Percentiles rank a stretch among this genome's conserved stretches.
These are phyloP conservation scores for Allium cepa DNA, from an alignment of 106 monocot species.

Conservation along the genomic window DNA sequence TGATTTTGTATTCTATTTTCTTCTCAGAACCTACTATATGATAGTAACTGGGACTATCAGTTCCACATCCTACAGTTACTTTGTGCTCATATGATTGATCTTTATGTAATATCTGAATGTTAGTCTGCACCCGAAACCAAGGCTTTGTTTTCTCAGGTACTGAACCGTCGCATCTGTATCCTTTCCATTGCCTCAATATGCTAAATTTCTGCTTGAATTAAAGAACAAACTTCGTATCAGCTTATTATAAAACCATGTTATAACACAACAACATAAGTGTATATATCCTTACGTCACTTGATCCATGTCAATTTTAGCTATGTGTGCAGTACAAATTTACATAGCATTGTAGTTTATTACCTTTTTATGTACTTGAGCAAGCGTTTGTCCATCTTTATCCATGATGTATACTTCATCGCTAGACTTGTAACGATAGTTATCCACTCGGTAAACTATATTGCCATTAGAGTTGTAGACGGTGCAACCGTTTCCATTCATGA, in stretches of 20 bases:
- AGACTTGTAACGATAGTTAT: constrained; percentile 8
- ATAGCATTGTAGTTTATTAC: not conserved
- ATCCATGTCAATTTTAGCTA: too few relatives aligned
- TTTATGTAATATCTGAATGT: constrained; percentile 5
- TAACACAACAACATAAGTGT: too few relatives aligned
- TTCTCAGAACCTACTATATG: constrained; percentile 7
- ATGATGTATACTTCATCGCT: constrained; percentile 8
- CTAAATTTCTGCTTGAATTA: constrained; percentile 2
- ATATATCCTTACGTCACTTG: not conserved
- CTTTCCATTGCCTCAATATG: constrained; percentile 2
- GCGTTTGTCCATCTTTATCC: constrained; percentile 7
- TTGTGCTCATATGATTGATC: not conserved
- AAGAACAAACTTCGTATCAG: not conserved
- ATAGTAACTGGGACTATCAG: constrained; percentile 3
- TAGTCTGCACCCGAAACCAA: constrained; percentile 30
- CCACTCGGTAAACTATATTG: not conserved
- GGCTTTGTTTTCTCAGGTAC: constrained; percentile 3
- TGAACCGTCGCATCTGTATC: constrained; percentile 1
- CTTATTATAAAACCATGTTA: not conserved
- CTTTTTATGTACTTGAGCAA: constrained; percentile 1
- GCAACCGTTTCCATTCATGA: constrained; percentile 10
- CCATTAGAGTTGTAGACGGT: constrained; percentile 7
- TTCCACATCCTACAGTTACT: constrained; percentile 2
- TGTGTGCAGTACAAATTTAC: too few relatives aligned
- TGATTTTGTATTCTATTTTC: constrained; percentile 20